Conservation (phyloP, 2,329 filamentous ascomycete genomes). For the Dryadomyces quercivorus region DNA sequence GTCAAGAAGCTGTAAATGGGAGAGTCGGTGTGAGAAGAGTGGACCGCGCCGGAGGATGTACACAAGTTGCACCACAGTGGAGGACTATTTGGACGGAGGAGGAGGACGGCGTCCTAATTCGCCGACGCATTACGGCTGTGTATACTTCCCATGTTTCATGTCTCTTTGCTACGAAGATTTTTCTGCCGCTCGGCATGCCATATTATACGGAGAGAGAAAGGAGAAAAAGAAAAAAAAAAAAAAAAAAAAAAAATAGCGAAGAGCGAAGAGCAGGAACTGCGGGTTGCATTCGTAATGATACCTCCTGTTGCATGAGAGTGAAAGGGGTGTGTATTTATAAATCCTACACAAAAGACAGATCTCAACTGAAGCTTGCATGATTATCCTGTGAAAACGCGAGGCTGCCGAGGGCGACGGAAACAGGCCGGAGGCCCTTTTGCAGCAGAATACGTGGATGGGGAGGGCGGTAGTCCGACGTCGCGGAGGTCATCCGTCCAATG, state of each 20-base stretch:
- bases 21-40: background rate
- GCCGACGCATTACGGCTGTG: conserved; percentile 1
- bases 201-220: background rate
- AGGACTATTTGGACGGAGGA: background rate
- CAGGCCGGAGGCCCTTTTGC: too few species aligned
- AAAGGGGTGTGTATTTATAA: background rate
- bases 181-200: background rate
- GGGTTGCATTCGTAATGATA: background rate
- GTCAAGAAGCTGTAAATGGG: conserved; percentile 70
- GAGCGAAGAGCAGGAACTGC: background rate
- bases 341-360: background rate
- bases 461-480: too few species aligned
- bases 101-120: background rate
- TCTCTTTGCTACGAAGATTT: background rate
- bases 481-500: too few species aligned
- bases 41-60: background rate
- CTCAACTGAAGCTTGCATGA: background rate
- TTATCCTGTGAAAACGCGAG: background rate
- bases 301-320: background rate
- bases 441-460: too few species aligned
- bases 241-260: too few species aligned
- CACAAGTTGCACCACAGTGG: background rate
- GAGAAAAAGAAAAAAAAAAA: background rate
- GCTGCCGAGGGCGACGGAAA: too few species aligned
- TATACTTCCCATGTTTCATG: conserved; percentile 3